Base-by-base conservation (phyloP, 352 stramenopile species). In the Pythium monospermum region DNA sequence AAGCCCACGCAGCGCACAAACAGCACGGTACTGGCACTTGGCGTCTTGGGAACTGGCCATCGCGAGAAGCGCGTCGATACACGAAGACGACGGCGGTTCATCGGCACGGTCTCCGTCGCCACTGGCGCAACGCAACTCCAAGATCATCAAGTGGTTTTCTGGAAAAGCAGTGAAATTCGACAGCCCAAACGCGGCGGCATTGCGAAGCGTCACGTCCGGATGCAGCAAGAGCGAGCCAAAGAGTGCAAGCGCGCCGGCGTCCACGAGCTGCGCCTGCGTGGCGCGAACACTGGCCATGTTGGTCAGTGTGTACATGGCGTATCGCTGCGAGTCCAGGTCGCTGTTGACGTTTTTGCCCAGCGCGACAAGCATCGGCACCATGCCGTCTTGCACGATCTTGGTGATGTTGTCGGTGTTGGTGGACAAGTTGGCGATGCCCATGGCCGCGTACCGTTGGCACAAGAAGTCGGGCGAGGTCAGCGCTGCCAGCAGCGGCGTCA, bases 351-450 rank as follows among this genome's bases (percentile, higher is more conserved):
- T 72, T 31, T 83, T 66, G 3, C 81, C 85, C 2, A 98, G 73
- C 0, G 76, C 76, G 4, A 98, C 78, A 8, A 98, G 76, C 36
- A 84, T 73, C 32, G 83, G 85, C 0, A 98, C 68, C 2, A 91
- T 69, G 21, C 91, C 91, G 57, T 98, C 90, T 37, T 97, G 79
- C 1, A 92, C 64, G 27, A 98, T 91, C 49, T 95, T 96, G 25
- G 79, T 72, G 52, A 93, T 74, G 61, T 97, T 97, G 30, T 81
- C 73, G 3, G 81, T 59, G 61, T 98, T 96, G 4, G 90, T 96
- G 12, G 94, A 95, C 16, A 99, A 64, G 57, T 99, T 99, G 2
- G 91, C 93, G 23, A 98, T 76, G 16, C 91, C 91, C 94, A 98
- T 98, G 22, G 87, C 87, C 15, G 92, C 89, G 69, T 96, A 99